These are phyloP conservation scores for Salix viminalis DNA, from an alignment of 345 rosid genomes.

Conservation along the genomic window DNA sequence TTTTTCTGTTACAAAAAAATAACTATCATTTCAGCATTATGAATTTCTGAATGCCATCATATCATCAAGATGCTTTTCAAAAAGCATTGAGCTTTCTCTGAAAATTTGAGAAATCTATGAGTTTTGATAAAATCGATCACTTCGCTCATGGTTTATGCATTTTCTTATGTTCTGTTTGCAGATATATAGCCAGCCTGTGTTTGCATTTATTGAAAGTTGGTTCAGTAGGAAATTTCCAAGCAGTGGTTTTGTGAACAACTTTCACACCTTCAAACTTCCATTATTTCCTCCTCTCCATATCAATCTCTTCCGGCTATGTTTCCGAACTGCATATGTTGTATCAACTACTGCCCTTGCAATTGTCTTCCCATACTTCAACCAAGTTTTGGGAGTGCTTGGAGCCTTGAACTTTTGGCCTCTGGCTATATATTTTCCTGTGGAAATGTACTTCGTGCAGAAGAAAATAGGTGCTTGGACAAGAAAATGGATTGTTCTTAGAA, in stretches of 20 bases:
- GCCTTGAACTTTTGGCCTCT: conserved; percentile 72
- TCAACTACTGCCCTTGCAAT: conserved; percentile 41
- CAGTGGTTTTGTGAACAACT: conserved; percentile 38
- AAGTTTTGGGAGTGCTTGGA: conserved; percentile 49
- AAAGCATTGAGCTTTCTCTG: not conserved
- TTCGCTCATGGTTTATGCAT: not conserved
- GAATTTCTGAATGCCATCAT: no score
- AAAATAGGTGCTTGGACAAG: conserved; percentile 45
- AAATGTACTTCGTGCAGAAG: conserved; percentile 54
- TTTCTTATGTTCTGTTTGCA: conserved; percentile 18
- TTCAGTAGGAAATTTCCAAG: conserved; percentile 31
- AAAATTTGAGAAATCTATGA: not conserved
- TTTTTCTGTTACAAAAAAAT: no score
- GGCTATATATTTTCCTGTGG: conserved; percentile 60
- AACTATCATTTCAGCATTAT: no score
- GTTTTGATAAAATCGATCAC: not conserved
- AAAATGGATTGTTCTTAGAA: conserved; percentile 48
- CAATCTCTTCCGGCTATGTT: conserved; percentile 39
- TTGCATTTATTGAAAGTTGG: conserved; percentile 56
- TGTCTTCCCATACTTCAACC: conserved; percentile 64
- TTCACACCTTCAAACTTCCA: conserved; percentile 31
- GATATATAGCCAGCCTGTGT: conserved; percentile 67
- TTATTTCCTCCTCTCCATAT: conserved; percentile 26
- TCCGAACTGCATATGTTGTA: conserved; percentile 41
- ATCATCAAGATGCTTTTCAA: no score